These are phyloP conservation scores for Fonsecaea multimorphosa DNA, from an alignment of 2,329 filamentous ascomycete genomes.

Conservation along the genomic window DNA sequence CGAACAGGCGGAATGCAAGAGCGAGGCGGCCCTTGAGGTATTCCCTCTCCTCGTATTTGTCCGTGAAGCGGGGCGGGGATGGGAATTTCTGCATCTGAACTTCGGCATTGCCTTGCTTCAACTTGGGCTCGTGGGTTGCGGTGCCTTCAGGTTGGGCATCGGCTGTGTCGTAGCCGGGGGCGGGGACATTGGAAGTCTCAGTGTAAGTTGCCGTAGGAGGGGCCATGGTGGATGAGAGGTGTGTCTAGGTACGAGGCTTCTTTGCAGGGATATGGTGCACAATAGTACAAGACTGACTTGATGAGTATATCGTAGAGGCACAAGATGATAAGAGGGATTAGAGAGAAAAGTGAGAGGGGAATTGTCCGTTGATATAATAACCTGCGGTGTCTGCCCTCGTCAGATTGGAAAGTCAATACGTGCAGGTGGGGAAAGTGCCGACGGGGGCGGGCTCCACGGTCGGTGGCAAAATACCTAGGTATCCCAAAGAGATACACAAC, in stretches of 20 bases:
- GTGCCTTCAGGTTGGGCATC: conserved; percentile 35
- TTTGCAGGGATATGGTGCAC: neutral
- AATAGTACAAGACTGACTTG: neutral
- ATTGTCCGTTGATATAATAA: neutral
- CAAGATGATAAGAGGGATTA: neutral
- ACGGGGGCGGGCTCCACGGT: neutral
- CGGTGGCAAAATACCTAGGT: conserved; percentile 17
- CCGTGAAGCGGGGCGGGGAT: conserved; percentile 31
- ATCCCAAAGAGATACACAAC: neutral
- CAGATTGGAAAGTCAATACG: neutral
- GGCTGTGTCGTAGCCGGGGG: neutral
- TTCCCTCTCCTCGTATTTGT: conserved; percentile 48
- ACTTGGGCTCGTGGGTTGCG: conserved; percentile 33
- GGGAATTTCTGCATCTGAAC: conserved; percentile 36
- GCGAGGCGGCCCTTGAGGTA: conserved; percentile 54
- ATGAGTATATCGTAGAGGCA: neutral
- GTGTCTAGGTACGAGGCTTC: neutral
- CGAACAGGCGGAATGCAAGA: conserved; percentile 64
- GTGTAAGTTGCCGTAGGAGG: conserved; percentile 29
- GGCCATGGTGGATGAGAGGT: conserved; percentile 19
- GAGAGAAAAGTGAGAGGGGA: neutral
- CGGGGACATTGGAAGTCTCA: conserved; percentile 7
- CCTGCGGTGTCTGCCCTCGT: neutral
- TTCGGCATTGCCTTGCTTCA: conserved; percentile 25
- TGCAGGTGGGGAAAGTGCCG: neutral